phyloP scores from a whole-genome alignment of 176 grass and related monocot genomes.

The Oryza coarctata region DNA sequence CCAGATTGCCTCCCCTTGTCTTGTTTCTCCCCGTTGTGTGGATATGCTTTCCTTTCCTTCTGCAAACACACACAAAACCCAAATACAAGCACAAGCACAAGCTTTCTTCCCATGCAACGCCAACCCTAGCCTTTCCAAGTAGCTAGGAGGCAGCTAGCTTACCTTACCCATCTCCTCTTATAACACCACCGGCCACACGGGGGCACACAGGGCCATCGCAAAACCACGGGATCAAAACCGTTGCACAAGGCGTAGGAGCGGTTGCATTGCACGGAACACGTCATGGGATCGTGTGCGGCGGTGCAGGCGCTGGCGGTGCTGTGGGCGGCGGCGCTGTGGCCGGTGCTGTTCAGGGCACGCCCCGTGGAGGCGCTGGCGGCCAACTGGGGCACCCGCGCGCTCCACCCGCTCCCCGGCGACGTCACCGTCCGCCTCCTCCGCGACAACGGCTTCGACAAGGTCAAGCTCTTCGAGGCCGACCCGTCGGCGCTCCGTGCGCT shows the following conservation, averaged over 20 bases:
- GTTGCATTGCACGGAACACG: too few species aligned
- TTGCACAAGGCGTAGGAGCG: background rate
- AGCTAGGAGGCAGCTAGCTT: too few species aligned
- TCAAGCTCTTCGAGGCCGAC: slow-evolving; percentile 93
- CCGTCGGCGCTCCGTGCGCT: slow-evolving; percentile 51
- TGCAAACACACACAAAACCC: background rate
- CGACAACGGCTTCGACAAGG: slow-evolving; percentile 78
- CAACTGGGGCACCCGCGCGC: slow-evolving; percentile 79
- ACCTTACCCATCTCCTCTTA: background rate
- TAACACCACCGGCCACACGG: background rate
- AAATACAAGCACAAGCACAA: too few species aligned
- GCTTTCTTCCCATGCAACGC: background rate
- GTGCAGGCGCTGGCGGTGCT: slow-evolving; percentile 31
- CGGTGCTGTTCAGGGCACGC: slow-evolving; percentile 36
- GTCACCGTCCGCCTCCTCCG: slow-evolving; percentile 60
- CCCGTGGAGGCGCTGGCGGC: slow-evolving; percentile 49
- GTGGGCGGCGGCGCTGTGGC: too few species aligned
- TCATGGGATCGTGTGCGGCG: slow-evolving; percentile 41
- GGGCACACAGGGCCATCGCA: background rate
- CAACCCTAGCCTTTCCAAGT: background rate
- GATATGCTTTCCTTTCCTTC: slow-evolving; percentile 12
- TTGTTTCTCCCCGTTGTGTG: too few species aligned
- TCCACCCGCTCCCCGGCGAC: slow-evolving; percentile 63
- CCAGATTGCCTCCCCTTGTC: too few species aligned
- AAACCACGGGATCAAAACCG: background rate